Evolutionary conservation across 2,329 filamentous ascomycete genomes (phyloP).

Genomic region (Gremmenia infestans): DNA sequence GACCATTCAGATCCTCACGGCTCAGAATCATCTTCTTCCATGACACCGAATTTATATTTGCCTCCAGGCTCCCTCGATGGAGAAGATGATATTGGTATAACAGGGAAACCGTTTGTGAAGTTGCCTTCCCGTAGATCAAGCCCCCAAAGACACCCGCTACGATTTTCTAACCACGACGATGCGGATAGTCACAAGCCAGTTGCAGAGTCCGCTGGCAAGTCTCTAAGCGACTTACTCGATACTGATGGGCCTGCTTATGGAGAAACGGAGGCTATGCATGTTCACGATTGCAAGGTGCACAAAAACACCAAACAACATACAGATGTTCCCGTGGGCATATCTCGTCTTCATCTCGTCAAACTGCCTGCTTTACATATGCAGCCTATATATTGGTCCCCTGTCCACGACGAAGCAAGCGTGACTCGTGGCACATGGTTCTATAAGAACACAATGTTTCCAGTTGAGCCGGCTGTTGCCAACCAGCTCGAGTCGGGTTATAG

Average conservation of each 20-base stretch:
- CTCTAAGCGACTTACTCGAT: slow-evolving; percentile 3
- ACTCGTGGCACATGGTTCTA: slow-evolving; percentile 95
- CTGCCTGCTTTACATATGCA: slow-evolving; percentile 83
- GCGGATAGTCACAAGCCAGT: not conserved
- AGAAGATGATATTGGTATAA: slow-evolving; percentile 35
- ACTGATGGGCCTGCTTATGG: slow-evolving; percentile 14
- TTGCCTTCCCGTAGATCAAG: slow-evolving; percentile 29
- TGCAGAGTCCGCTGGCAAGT: not conserved
- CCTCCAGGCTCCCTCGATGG: not conserved
- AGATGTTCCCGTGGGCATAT: slow-evolving; percentile 80
- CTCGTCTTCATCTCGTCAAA: slow-evolving; percentile 83
- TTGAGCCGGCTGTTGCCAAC: slow-evolving; percentile 82
- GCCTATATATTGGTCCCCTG: slow-evolving; percentile 94
- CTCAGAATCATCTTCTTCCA: not conserved
- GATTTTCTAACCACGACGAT: slow-evolving; percentile 1
- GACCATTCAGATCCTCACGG: not conserved
- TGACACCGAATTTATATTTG: not conserved
- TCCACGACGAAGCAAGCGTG: slow-evolving; percentile 82
- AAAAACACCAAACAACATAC: slow-evolving; percentile 30
- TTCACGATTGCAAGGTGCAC: slow-evolving; percentile 26
- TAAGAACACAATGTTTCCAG: slow-evolving; percentile 85
- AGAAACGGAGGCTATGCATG: slow-evolving; percentile 16
- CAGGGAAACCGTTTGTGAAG: slow-evolving; percentile 44
- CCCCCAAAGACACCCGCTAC: not conserved
- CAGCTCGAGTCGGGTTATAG: slow-evolving; percentile 87